These are phyloP conservation scores for Pelargonium myrrhifolium DNA, from an alignment of 441 rosid genomes.

Conservation along the genomic window DNA sequence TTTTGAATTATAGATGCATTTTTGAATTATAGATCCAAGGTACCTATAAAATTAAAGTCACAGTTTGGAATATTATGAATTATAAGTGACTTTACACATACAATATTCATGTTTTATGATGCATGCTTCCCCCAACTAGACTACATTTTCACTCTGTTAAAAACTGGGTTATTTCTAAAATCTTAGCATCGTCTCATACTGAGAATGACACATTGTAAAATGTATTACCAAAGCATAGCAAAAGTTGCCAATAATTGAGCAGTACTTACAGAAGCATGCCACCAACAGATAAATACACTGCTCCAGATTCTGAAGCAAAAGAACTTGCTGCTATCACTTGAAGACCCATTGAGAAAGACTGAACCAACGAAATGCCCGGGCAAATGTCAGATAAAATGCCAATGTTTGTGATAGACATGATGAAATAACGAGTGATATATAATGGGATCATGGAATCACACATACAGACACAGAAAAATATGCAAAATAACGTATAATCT, in stretches of 20 bases:
- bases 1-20: too few relatives aligned
- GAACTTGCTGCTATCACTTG: slow-evolving; percentile 51
- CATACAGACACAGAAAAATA: neutral
- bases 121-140: too few relatives aligned
- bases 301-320: slow-evolving; percentile 34
- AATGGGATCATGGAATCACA: neutral
- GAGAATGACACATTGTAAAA: neutral
- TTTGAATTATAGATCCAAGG: too few relatives aligned
- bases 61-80: too few relatives aligned
- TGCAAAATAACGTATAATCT: neutral
- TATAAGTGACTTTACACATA: too few relatives aligned
- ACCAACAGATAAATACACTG: slow-evolving; percentile 55
- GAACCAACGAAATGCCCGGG: slow-evolving; percentile 19
- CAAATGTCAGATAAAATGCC: slow-evolving; percentile 13
- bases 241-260: neutral
- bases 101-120: too few relatives aligned
- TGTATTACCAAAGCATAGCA: neutral
- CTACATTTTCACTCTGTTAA: too few relatives aligned
- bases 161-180: neutral
- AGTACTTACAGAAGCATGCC: slow-evolving; percentile 64
- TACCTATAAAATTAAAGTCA: too few relatives aligned
- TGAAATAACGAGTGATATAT: neutral
- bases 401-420: neutral
- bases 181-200: neutral
- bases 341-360: slow-evolving; percentile 47